Evolutionary conservation across 768 basidiomycete species (phyloP), one percentile per base, ranked within the genome.

Genomic region (Tephrocybe sp.): DNA sequence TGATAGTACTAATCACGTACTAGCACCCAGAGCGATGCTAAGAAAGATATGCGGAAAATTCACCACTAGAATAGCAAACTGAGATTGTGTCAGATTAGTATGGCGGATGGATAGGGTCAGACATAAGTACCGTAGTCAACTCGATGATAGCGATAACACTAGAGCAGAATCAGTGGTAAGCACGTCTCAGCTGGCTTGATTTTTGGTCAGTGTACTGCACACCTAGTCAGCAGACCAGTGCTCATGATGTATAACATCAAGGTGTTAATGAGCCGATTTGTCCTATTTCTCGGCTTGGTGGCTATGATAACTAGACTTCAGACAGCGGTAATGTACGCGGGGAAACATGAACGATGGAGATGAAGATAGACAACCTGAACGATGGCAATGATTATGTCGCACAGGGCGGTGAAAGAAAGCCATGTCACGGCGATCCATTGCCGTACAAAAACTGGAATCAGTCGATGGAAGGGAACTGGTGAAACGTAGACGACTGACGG

Each of bases 171-270:
- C 14, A 20, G 35, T n/a, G 13, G 3, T 32, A 22, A 42, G 10
- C 16, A 20, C 2, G 8, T n/a, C 14, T 16, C 3, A 3, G 3
- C 1, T 20, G 5, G 26, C 26, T 4, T 26, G 26, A 26, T 26
- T 26, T 12, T 6, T 22, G 22, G 12, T 17, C 4, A 17, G n/a
- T 6, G 17, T 32, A 20, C 22, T 6, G 30, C 17, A 10, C 19
- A 42, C 48, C 48, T 42, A 6, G 48, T 49, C 30, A 49, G 41
- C 5, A 49, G 39, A 8, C 48, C 48, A 4, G 48, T 49, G 20
- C 48, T 42, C 16, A 49, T 49, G 19, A 49, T 49, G 17, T 49
- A 49, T 5, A 41, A 31, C 8, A 33, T 49, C 32, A 49, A 35
- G 6, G 34, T 22, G 4, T 49, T 49, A 17, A 49, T 42, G 9